Base-by-base conservation (phyloP, 169 alveolate genomes). In the Amoebophrya sp. region DNA sequence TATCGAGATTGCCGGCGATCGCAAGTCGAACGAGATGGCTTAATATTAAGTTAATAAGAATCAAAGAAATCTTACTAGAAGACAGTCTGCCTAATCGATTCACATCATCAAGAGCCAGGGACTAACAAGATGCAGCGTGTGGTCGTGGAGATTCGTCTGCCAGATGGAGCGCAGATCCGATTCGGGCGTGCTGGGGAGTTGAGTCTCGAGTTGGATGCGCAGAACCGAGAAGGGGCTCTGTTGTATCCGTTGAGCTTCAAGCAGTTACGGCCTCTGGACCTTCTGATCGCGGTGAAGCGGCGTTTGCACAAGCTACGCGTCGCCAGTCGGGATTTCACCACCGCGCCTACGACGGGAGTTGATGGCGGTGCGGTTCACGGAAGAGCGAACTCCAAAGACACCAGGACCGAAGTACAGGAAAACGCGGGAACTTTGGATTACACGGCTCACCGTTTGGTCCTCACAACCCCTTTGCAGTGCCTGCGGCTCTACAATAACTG, bases 401-500 rank as follows among this genome's bases (percentile, higher is more conserved):
- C n/a, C n/a, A n/a, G n/a, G n/a, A n/a, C n/a, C n/a, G 65, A 47
- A 18, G 18, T 47, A 18, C 65, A 47, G 29, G 65, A 47, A 18
- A 18, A 47, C 29, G 6, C 18, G 29, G 65, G 65, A 6, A 47
- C 6, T 47, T 47, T 47, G 18, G 65, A 47, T 18, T 18, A 6
- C 29, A 47, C 65, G 65, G 65, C 18, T 6, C 29, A 12, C 29
- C 65, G 65, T 6, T 18, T 47, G 65, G 18, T 47, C 18, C 18
- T 65, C 10, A 65, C 83, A 29, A 65, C 83, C 3, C 83, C 83
- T 10, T 26, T 65, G 83, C 83, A 65, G 39, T 26, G 12, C 36
- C 83, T 65, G 10, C 83, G 83, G 83, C 83, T 65, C 38, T 65
- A 65, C 83, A 65, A 65, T 36, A 65, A 65, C 83, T 26, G n/a